These are phyloP conservation scores for Pistacia vera DNA, from an alignment of 345 rosid genomes.

Conservation along the genomic window DNA sequence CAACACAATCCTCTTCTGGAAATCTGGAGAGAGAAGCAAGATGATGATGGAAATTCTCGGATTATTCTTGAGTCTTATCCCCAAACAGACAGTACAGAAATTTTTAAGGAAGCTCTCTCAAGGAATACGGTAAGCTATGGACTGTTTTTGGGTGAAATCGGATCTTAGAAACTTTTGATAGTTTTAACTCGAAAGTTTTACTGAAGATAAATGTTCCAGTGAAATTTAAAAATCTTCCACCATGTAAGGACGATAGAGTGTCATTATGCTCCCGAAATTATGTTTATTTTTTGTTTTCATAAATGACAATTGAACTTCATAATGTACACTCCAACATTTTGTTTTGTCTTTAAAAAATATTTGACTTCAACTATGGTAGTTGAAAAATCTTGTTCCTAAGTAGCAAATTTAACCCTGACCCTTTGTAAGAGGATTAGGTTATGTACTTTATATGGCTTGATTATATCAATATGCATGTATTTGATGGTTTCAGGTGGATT, in stretches of 20 bases:
- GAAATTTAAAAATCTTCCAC: conserved; percentile 4
- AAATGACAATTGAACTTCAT: neutral
- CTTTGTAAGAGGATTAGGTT: neutral
- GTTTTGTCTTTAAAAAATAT: neutral
- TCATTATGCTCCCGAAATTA: neutral
- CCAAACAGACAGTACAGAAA: conserved; percentile 54
- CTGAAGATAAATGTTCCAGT: neutral
- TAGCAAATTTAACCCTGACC: neutral
- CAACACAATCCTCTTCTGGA: conserved; percentile 48
- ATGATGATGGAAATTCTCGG: conserved; percentile 39
- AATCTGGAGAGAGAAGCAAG: conserved; percentile 52
- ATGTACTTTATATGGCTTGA: conserved; percentile 7
- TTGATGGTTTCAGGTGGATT: conserved; percentile 51
- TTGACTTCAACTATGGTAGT: neutral
- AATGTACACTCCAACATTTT: neutral
- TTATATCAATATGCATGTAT: neutral
- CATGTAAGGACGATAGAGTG: neutral
- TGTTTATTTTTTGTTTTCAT: neutral
- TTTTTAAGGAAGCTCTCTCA: conserved; percentile 69
- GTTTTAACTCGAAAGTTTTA: neutral
- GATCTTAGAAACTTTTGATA: neutral
- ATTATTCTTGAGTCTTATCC: conserved; percentile 69
- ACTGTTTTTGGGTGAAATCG: conserved; percentile 6
- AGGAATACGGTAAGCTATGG: conserved; percentile 62
- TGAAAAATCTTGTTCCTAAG: neutral